Evolutionary conservation across 441 rosid species (phyloP).

Genomic region (Erodium moschatum): DNA sequence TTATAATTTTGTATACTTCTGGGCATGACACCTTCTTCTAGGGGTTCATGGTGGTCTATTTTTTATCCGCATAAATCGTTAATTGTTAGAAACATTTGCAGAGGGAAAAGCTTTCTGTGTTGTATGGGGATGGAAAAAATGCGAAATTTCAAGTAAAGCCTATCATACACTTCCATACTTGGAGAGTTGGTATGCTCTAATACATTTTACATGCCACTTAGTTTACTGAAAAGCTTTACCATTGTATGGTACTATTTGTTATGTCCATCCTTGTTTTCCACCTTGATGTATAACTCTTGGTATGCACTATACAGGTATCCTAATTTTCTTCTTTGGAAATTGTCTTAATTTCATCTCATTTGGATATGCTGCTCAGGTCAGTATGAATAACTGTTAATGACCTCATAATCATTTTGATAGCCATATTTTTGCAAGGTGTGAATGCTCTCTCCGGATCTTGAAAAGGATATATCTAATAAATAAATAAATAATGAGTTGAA

Average conservation of each 20-base stretch:
- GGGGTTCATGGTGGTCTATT: not conserved
- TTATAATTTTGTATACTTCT: not conserved
- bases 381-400: constrained; percentile 17
- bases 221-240: constrained; percentile 3
- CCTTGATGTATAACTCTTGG: constrained; percentile 21
- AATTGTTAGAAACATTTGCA: constrained; percentile 22
- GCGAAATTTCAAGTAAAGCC: constrained; percentile 70
- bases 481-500: not conserved
- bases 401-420: not conserved
- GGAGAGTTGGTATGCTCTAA: constrained; percentile 79
- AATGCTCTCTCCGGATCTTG: not conserved
- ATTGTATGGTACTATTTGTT: not conserved
- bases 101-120: constrained; percentile 65
- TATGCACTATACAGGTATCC: constrained; percentile 47
- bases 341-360: constrained; percentile 93
- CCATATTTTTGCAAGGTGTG: not conserved
- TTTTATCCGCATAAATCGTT: not conserved
- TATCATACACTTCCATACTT: constrained; percentile 71
- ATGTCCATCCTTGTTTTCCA: constrained; percentile 15
- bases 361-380: constrained; percentile 99
- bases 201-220: constrained; percentile 18
- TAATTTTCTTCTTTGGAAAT: constrained; percentile 81
- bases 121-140: constrained; percentile 45
- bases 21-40: not conserved
- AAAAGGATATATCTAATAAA: not conserved